Evolutionary conservation across 805 yeast genomes (phyloP).

Genomic region (Hanseniaspora vineae): DNA sequence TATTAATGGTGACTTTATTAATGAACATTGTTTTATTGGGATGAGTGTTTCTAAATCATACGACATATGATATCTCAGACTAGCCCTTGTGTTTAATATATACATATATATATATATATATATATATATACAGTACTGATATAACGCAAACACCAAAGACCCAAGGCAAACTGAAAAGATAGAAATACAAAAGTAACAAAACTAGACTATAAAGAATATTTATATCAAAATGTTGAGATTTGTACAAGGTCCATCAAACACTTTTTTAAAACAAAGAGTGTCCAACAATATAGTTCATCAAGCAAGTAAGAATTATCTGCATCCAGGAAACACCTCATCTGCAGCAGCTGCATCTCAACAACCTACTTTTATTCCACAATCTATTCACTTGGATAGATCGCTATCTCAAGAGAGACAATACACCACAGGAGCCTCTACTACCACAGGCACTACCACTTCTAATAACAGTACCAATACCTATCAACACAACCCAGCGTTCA

Average conservation of each 20-base stretch:
- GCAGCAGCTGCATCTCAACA: neutral
- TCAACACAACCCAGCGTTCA: neutral
- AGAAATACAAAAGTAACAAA: neutral
- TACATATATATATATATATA: too few species aligned
- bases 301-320: conserved; percentile 25
- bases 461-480: conserved; percentile 5
- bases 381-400: too few species aligned
- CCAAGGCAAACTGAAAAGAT: neutral
- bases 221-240: conserved; percentile 17
- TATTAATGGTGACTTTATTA: too few species aligned
- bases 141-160: too few species aligned
- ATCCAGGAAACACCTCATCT: conserved; percentile 4
- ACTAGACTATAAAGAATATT: neutral
- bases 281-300: conserved; percentile 28
- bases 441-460: conserved; percentile 9
- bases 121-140: too few species aligned
- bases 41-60: too few species aligned
- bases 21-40: too few species aligned
- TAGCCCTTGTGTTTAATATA: too few species aligned
- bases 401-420: conserved; percentile 18
- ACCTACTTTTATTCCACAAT: neutral
- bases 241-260: conserved; percentile 19
- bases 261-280: conserved; percentile 25
- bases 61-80: too few species aligned
- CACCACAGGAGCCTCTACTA: conserved; percentile 8